phyloP scores from a whole-genome alignment of 140 eudicot genomes.

The Ambrosia hybrid region DNA sequence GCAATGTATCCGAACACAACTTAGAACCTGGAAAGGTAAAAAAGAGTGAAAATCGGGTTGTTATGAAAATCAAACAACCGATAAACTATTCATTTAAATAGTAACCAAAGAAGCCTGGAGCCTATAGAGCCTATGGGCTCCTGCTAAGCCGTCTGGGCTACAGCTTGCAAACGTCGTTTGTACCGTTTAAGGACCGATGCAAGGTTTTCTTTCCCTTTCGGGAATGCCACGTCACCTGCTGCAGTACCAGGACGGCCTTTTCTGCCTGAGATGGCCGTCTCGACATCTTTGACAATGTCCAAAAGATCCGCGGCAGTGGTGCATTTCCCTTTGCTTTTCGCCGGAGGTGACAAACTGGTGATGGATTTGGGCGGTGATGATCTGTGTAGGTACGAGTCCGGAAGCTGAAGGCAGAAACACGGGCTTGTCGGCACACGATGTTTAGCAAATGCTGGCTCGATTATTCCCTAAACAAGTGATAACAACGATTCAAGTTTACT shows the following conservation, averaged over 20 bases:
- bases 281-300: conserved; percentile 79
- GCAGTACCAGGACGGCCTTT: conserved; percentile 97
- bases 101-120: conserved; percentile 22
- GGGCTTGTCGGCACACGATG: conserved; percentile 60
- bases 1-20: conserved; percentile 15
- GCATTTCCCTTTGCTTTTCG: conserved; percentile 59
- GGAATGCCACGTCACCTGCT: conserved; percentile 94
- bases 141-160: conserved; percentile 37
- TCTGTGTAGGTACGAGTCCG: conserved; percentile 47
- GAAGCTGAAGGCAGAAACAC: conserved; percentile 89
- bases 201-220: conserved; percentile 86
- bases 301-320: conserved; percentile 67
- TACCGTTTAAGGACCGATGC: conserved; percentile 89
- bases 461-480: conserved; percentile 59
- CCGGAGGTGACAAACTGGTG: conserved; percentile 61
- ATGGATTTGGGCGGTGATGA: conserved; percentile 61
- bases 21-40: conserved; percentile 22
- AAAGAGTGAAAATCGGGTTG: conserved; percentile 25
- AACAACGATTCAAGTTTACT: neutral
- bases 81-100: conserved; percentile 4
- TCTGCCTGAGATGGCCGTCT: conserved; percentile 78
- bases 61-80: conserved; percentile 17
- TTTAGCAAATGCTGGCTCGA: conserved; percentile 72
- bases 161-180: conserved; percentile 72
- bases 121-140: conserved; percentile 45